These are phyloP conservation scores for Neurospora sp. DNA, from an alignment of 495 filamentous ascomycete species.

Conservation along the genomic window DNA sequence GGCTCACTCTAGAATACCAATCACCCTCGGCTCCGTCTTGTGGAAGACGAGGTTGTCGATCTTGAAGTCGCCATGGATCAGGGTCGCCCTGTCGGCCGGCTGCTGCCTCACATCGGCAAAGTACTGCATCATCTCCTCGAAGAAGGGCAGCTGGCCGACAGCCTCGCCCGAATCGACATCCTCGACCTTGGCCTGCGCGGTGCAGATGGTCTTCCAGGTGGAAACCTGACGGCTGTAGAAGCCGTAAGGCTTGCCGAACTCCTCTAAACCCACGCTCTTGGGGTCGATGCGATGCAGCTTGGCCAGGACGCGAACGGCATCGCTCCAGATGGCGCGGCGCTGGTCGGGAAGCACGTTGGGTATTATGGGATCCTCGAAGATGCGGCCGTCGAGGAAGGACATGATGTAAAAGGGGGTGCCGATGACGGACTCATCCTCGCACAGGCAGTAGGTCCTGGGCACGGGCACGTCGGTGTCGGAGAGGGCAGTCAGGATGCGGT, in stretches of 20 bases:
- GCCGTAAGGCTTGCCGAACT: slow-evolving; percentile 61
- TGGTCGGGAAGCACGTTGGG: slow-evolving; percentile 62
- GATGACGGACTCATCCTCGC: slow-evolving; percentile 66
- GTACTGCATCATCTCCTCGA: slow-evolving; percentile 68
- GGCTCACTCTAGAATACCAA: slow-evolving; percentile 79
- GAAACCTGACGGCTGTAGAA: slow-evolving; percentile 85
- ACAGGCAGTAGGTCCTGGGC: slow-evolving; percentile 75
- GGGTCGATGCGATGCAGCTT: slow-evolving; percentile 71
- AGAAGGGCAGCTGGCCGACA: slow-evolving; percentile 76
- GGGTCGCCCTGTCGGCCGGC: slow-evolving; percentile 63
- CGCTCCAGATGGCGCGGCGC: slow-evolving; percentile 72
- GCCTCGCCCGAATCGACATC: slow-evolving; percentile 67
- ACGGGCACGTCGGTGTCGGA: slow-evolving; percentile 74
- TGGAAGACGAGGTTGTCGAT: slow-evolving; percentile 96
- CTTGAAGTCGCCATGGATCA: slow-evolving; percentile 96
- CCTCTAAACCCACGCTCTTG: slow-evolving; percentile 51
- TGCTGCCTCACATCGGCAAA: slow-evolving; percentile 59
- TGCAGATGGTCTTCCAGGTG: slow-evolving; percentile 69
- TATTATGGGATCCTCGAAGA: slow-evolving; percentile 80
- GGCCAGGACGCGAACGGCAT: slow-evolving; percentile 73
- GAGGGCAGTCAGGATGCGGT: slow-evolving; percentile 78
- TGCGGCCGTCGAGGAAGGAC: slow-evolving; percentile 84
- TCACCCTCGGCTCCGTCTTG: slow-evolving; percentile 75
- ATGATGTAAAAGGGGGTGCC: slow-evolving; percentile 96
- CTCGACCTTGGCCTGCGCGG: slow-evolving; percentile 59